Evolutionary conservation across 257 asterid genomes (phyloP).

Genomic region (Perilla frutescens): DNA sequence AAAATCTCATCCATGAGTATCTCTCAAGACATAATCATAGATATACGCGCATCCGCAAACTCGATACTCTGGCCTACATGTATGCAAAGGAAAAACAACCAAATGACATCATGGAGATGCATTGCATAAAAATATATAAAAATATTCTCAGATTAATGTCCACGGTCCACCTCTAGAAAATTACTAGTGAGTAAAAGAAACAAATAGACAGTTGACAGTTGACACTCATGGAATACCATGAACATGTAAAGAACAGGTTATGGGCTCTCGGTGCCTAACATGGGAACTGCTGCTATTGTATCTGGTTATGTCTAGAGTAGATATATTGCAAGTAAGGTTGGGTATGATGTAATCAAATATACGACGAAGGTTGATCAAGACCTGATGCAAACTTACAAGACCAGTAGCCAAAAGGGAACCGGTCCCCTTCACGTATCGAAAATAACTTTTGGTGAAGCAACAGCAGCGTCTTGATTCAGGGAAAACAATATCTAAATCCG

Average conservation of each 20-base stretch:
- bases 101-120: neutral
- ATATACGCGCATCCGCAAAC: neutral
- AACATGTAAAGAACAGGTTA: neutral
- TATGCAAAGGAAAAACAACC: neutral
- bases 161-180: neutral
- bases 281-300: constrained; percentile 4
- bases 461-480: constrained; percentile 91
- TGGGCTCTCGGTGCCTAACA: neutral
- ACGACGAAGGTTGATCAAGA: constrained; percentile 1
- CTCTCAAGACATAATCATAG: neutral
- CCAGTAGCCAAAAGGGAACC: constrained; percentile 89
- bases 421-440: constrained; percentile 92
- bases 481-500: constrained; percentile 78
- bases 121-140: neutral
- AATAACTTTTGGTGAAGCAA: constrained; percentile 95
- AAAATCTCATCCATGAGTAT: neutral
- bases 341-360: constrained; percentile 5
- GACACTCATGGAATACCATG: constrained; percentile 13
- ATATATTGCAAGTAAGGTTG: constrained; percentile 8
- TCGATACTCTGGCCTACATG: constrained; percentile 5
- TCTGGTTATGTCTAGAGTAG: neutral
- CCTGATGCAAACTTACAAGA: constrained; percentile 50
- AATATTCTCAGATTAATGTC: neutral
- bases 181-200: neutral
- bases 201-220: neutral